Evolutionary conservation across 2,329 filamentous ascomycete species (phyloP), one percentile per base, ranked within the genome.

Genomic region (Apiospora kogelbergensis): DNA sequence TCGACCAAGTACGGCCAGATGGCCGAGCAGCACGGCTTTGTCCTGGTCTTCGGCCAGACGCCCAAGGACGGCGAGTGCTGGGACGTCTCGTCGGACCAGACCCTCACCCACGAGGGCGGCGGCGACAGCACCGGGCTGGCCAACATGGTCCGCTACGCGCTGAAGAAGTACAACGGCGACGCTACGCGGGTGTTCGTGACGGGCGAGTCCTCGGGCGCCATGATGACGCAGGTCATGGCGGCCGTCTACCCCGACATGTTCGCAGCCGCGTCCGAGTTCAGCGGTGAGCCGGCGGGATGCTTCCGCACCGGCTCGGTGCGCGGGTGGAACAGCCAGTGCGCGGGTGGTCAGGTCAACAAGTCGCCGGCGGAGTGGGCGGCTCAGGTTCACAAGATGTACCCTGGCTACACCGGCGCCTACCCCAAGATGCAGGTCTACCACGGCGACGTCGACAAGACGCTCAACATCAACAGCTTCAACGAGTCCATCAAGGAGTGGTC

Each of bases 101-200:
- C 68, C 9, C 65, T 69, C 5, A 85, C 82, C 2, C 87, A 87
- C 72, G 81, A 86, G 68, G 86, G 85, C 3, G 87, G 87, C 26
- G 85, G 86, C 6, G 85, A 89, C 76, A 85, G 82, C 65, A 83
- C 84, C 60, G 80, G 82, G 0, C 87, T 90, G 68, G 85, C 84
- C 42, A 88, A 86, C 74, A 89, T 89, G 86, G 86, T 89, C 65
- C 81, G 77, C 40, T 88, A 86, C 72, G 80, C 85, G 3, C 77
- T 89, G 22, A 70, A 74, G 11, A 81, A 82, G 74, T 88, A 89
- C 77, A 79, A 79, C 2, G 86, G 81, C 41, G 84, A 89, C 73
- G 72, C 82, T 17, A 78, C 73, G 69, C 82, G 81, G 68, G 85
- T 89, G 1, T 89, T 83, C 70, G 84, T 85, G 3, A 86, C 84